Base-by-base conservation (phyloP, 805 yeast genomes). In the Huiozyma naganishii region DNA sequence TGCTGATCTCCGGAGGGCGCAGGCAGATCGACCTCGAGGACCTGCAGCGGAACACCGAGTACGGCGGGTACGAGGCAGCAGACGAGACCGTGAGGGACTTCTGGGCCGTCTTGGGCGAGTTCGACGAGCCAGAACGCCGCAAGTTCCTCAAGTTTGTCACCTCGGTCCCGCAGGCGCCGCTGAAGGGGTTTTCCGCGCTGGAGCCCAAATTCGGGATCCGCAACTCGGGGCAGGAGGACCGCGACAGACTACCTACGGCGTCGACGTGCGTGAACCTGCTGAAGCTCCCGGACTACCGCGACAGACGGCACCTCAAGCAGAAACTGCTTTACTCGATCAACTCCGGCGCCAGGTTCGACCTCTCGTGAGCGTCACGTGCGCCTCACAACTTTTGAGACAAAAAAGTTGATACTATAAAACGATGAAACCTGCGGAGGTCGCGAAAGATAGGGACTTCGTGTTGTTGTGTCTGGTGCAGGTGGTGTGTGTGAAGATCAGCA, bases 181-280 rank as follows among this genome's bases (percentile, higher is more conserved):
- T 92, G 36, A 70, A 86, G 27, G 98, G 98, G 0, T 90, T 92
- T 58, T 70, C 73, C 10, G 76, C 80, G 4, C 68, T 87, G 39
- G 67, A 65, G 29, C 98, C 98, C 0, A 70, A 68, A 43, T 87
- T 92, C 62, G 95, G 95, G 1, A 81, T 92, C 39, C 61, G 85
- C 34, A 79, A 79, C 50, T 72, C 80, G 0, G 92, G 90, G 0
- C 44, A 58, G 7, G 27, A 36, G 10, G 75, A 74, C 28, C 50
- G 55, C 2, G 69, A 68, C 1, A 66, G 94, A 29, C 66, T 92
- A 35, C 98, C 98, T 0, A 86, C 97, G 0, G 83, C 97, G 0
- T 79, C 96, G 0, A 92, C 98, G 0, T 92, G 98, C 69, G 85
- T 88, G 29, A 92, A 92, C 57, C 63, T 92, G 45, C 67, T 92